Evolutionary conservation across 2,329 filamentous ascomycete species (phyloP).

Genomic region (Akanthomyces uredinophilus): DNA sequence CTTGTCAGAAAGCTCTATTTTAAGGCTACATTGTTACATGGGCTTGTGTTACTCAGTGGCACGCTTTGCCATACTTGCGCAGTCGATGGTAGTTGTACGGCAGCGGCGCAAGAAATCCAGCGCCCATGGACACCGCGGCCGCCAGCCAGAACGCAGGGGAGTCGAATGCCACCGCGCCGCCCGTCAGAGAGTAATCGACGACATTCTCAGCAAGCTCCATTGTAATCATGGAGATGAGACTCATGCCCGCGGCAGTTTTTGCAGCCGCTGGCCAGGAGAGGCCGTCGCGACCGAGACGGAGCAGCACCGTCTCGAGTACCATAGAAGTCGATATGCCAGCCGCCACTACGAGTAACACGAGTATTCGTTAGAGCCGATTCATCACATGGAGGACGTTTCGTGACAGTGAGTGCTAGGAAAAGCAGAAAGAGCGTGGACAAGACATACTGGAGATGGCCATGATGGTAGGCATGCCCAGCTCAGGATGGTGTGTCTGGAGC

Average conservation of each 20-base stretch:
- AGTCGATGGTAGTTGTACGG: slow-evolving; percentile 50
- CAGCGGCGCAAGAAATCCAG: slow-evolving; percentile 44
- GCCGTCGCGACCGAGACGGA: slow-evolving; percentile 42
- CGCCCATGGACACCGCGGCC: slow-evolving; percentile 38
- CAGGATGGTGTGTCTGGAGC: slow-evolving; percentile 43
- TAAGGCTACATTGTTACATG: neutral
- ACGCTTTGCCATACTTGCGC: slow-evolving; percentile 43
- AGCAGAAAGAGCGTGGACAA: too few relatives aligned
- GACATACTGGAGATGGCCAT: slow-evolving; percentile 48
- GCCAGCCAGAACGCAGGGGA: slow-evolving; percentile 48
- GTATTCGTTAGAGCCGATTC: too few relatives aligned
- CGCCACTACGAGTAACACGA: slow-evolving; percentile 36
- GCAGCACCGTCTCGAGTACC: slow-evolving; percentile 46
- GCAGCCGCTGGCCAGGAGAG: slow-evolving; percentile 42
- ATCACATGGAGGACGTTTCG: too few relatives aligned
- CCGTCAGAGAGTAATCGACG: slow-evolving; percentile 51
- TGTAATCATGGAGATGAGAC: slow-evolving; percentile 52
- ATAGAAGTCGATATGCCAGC: slow-evolving; percentile 48
- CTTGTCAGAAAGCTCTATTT: neutral
- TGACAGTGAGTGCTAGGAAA: too few relatives aligned
- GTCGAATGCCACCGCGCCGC: slow-evolving; percentile 42
- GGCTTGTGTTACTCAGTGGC: slow-evolving; percentile 30
- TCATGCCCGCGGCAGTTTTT: slow-evolving; percentile 53
- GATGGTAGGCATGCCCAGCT: slow-evolving; percentile 41
- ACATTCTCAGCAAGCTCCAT: slow-evolving; percentile 52